Base-by-base conservation (phyloP, 2,329 filamentous ascomycete genomes). In the Cadophora sp. region DNA sequence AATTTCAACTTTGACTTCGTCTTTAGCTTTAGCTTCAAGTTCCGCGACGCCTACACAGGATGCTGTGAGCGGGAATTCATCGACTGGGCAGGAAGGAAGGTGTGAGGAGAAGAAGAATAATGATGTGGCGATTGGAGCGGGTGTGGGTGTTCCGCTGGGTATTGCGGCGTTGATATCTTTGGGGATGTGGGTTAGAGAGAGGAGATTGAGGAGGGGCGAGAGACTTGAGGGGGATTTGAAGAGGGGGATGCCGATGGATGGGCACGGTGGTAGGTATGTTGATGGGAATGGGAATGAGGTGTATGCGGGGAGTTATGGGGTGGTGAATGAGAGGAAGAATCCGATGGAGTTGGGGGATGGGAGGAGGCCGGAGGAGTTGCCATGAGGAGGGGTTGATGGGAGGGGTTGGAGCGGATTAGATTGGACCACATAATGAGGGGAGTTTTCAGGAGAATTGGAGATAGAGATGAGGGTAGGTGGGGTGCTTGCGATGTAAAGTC, bases 101-200 rank as follows among this genome's bases (percentile, higher is more conserved):
- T 67, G 61, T 51, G 24, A 53, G 11, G 46, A 24, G 24, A 64
- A 53, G 11, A 31, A 24, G 24, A 64, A 64, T n/a, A 31, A 64
- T 16, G 66, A 48, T 27, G 61, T 46, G 5, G 66, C 61, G 8
- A 61, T 67, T 16, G 61, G 66, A 4, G 51, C 37, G 19, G 61
- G 61, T 4, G 37, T 67, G 34, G 66, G 66, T 34, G 46, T 53
- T 3, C 61, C 66, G 4, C 19, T 61, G 1, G 40, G 31, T 22
- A 46, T 64, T 14, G 61, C 66, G n/a, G 51, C 34, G 22, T 16
- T 46, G 14, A 56, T 51, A 11, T 46, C 60, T 31, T 5, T 64
- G 8, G 11, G 50, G 22, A 34, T 67, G 43, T 67, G 56, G 55
- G 14, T 64, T 46, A 67, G 66, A 19, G 66, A 67, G 48, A 67